Conservation (phyloP, 2,329 filamentous ascomycete genomes). For the Ramularia endophylla region DNA sequence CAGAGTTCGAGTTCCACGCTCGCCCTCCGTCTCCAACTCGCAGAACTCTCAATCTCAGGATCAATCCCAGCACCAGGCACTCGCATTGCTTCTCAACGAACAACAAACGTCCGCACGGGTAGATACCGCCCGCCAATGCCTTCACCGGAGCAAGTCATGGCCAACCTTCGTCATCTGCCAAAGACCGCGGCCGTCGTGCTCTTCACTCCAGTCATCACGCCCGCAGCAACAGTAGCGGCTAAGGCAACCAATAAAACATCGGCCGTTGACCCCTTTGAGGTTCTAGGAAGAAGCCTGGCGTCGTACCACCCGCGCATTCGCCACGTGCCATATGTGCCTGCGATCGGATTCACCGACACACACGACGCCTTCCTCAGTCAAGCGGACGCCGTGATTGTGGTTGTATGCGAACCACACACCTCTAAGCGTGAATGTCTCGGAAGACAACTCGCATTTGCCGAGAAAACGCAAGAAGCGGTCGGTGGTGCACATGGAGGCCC, state of each 20-base stretch:
- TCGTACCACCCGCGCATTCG: constrained; percentile 56
- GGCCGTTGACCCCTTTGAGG: constrained; percentile 64
- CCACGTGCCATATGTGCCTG: constrained; percentile 65
- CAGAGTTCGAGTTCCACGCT: too few relatives aligned
- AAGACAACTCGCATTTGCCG: constrained; percentile 22
- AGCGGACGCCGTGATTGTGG: constrained; percentile 55
- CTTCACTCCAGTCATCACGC: constrained; percentile 37
- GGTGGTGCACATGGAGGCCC: constrained; percentile 8
- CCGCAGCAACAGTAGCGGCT: constrained; percentile 8
- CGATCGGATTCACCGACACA: constrained; percentile 56
- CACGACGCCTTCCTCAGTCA: constrained; percentile 58
- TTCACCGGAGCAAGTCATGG: constrained; percentile 9
- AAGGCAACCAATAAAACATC: constrained; percentile 40
- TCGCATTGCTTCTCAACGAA: too few relatives aligned
- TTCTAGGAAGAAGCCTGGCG: constrained; percentile 59
- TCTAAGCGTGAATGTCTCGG: constrained; percentile 15
- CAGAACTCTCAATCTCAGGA: too few relatives aligned
- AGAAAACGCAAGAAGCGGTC: too few relatives aligned
- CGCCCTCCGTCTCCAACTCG: too few relatives aligned
- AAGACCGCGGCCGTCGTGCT: constrained; percentile 38
- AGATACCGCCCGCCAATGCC: constrained; percentile 3
- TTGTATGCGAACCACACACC: constrained; percentile 47
- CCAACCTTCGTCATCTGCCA: constrained; percentile 30
- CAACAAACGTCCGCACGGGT: neutral
- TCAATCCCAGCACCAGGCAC: too few relatives aligned